Percentiles rank a stretch among this genome's conserved stretches.
Evolutionary conservation across 495 filamentous ascomycete genomes (phyloP).

Genomic region (Clavariopsis aquatica): DNA sequence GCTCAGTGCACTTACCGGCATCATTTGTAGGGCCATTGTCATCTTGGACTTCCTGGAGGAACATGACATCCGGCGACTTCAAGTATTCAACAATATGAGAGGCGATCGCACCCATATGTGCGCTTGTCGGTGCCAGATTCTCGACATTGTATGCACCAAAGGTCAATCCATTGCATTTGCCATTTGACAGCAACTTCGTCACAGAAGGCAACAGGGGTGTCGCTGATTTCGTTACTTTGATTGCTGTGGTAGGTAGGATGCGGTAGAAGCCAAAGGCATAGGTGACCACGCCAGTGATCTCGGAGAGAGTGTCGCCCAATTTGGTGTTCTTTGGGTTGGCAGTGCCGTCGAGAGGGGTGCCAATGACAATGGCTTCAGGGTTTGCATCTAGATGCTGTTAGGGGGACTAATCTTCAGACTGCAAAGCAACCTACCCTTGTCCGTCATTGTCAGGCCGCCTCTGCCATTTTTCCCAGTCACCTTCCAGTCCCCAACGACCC

Average conservation of each 20-base stretch:
- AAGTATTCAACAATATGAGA: slow-evolving; percentile 57
- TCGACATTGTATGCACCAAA: slow-evolving; percentile 64
- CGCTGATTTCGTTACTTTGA: slow-evolving; percentile 47
- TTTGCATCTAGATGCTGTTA: slow-evolving; percentile 52
- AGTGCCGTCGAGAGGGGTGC: slow-evolving; percentile 59
- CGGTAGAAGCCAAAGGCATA: slow-evolving; percentile 62
- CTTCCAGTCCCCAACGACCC: slow-evolving; percentile 59
- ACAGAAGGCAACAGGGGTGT: slow-evolving; percentile 44
- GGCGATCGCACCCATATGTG: slow-evolving; percentile 53
- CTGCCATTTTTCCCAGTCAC: slow-evolving; percentile 55
- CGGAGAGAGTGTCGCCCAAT: slow-evolving; percentile 57
- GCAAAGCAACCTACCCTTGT: slow-evolving; percentile 12
- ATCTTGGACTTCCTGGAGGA: slow-evolving; percentile 65
- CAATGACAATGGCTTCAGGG: slow-evolving; percentile 63
- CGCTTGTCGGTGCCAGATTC: slow-evolving; percentile 54
- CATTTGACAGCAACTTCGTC: slow-evolving; percentile 49
- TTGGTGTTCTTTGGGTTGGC: slow-evolving; percentile 55
- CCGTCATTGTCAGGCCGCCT: slow-evolving; percentile 57
- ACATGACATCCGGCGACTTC: slow-evolving; percentile 56
- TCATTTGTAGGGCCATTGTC: slow-evolving; percentile 56
- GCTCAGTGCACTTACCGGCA: slow-evolving; percentile 37
- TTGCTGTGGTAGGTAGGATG: slow-evolving; percentile 57
- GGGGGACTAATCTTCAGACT: not conserved
- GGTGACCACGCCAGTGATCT: slow-evolving; percentile 61
- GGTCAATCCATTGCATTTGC: slow-evolving; percentile 55